A percentile compares a stretch with the other conserved stretches of the same genome.
Evolutionary conservation across 768 basidiomycete genomes (phyloP).

Genomic region (Tubosaeta brunneosetosa): DNA sequence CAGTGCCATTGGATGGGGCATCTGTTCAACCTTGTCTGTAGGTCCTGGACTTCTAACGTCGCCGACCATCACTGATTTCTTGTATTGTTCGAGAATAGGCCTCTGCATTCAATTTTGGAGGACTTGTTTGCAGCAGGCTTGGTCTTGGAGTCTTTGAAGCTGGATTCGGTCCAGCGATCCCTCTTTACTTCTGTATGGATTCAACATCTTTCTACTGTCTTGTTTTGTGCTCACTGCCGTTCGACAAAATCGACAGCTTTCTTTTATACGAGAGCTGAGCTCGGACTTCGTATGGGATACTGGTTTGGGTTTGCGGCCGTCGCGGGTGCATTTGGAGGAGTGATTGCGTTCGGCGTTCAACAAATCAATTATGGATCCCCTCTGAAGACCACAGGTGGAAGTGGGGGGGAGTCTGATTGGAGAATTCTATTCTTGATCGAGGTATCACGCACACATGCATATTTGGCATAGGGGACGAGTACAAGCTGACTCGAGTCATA

Average conservation of each 20-base stretch:
- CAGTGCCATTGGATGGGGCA: conserved; percentile 68
- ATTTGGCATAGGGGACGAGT: background rate
- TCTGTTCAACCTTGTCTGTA: conserved; percentile 71
- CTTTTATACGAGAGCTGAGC: conserved; percentile 71
- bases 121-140: conserved; percentile 54
- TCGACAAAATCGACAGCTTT: conserved; percentile 44
- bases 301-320: conserved; percentile 85
- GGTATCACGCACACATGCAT: conserved; percentile 30
- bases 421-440: conserved; percentile 64
- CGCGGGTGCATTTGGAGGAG: conserved; percentile 81
- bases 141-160: conserved; percentile 76
- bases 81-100: conserved; percentile 37
- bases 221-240: background rate
- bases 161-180: conserved; percentile 72
- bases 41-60: conserved; percentile 2
- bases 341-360: conserved; percentile 77
- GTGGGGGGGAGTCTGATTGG: conserved; percentile 31
- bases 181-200: conserved; percentile 68
- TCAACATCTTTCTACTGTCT: conserved; percentile 48
- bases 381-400: conserved; percentile 19
- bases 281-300: conserved; percentile 72
- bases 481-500: background rate
- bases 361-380: conserved; percentile 46
- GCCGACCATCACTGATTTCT: background rate
- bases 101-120: conserved; percentile 54